Percentiles rank a stretch among this genome's conserved stretches.
phyloP scores from a whole-genome alignment of 805 yeast species.

The Ogataea nakhonphanomensis region DNA sequence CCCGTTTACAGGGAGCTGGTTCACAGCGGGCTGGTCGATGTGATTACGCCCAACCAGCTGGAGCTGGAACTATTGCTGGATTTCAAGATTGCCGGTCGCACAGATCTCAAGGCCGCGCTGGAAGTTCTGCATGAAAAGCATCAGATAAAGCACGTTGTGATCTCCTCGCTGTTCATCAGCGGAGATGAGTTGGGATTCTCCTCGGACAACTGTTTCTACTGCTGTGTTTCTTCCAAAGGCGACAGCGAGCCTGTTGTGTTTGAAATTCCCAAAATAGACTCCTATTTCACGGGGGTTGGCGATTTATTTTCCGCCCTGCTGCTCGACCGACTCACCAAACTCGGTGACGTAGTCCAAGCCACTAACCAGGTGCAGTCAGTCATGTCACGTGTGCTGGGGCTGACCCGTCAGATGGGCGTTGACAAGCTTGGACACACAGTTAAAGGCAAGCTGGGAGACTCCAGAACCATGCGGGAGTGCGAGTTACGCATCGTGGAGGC shows the following conservation, averaged over 20 bases:
- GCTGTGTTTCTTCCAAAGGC: slow-evolving; percentile 42
- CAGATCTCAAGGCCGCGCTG: slow-evolving; percentile 45
- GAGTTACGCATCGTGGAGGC: slow-evolving; percentile 70
- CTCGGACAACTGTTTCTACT: slow-evolving; percentile 31
- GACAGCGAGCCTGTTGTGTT: slow-evolving; percentile 31
- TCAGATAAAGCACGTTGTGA: slow-evolving; percentile 57
- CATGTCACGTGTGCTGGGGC: slow-evolving; percentile 48
- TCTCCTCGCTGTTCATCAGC: slow-evolving; percentile 50
- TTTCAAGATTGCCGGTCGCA: slow-evolving; percentile 38
- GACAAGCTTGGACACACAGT: slow-evolving; percentile 36
- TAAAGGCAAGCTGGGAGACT: slow-evolving; percentile 53
- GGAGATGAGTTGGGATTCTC: slow-evolving; percentile 18
- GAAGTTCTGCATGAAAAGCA: slow-evolving; percentile 43
- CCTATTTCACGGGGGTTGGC: slow-evolving; percentile 94
- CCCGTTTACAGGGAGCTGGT: slow-evolving; percentile 55
- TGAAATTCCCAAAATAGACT: slow-evolving; percentile 59
- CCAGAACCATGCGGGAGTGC: slow-evolving; percentile 60
- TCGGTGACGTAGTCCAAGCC: slow-evolving; percentile 29
- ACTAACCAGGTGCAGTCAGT: slow-evolving; percentile 55
- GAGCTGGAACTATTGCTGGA: slow-evolving; percentile 66
- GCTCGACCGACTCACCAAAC: slow-evolving; percentile 52
- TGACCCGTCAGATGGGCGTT: slow-evolving; percentile 42
- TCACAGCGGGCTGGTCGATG: slow-evolving; percentile 48
- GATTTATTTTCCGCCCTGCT: slow-evolving; percentile 82
- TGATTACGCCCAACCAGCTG: slow-evolving; percentile 88